phyloP scores from a whole-genome alignment of 140 eudicot species.

The Erigeron philadelphicus region DNA sequence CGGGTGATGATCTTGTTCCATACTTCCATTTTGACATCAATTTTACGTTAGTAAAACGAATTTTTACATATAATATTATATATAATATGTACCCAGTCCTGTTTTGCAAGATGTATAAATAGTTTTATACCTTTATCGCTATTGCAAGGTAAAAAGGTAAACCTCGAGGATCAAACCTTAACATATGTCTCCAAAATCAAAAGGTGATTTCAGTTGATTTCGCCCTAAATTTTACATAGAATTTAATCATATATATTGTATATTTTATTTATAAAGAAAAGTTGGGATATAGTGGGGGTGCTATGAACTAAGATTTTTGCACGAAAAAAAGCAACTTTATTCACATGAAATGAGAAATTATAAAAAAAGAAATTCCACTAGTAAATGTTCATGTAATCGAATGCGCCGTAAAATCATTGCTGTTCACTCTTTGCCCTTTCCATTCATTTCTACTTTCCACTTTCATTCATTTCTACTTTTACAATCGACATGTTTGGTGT shows the following conservation, averaged over 20 bases:
- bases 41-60: too few relatives aligned
- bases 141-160: too few relatives aligned
- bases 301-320: constrained; percentile 2
- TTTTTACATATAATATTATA: too few relatives aligned
- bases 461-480: constrained; percentile 18
- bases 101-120: too few relatives aligned
- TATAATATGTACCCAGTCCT: too few relatives aligned
- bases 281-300: constrained; percentile 12
- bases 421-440: constrained; percentile 13
- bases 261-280: constrained; percentile 8
- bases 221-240: background rate
- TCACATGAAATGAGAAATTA: constrained; percentile 29
- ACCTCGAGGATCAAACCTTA: too few relatives aligned
- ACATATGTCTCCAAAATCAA: too few relatives aligned
- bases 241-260: background rate
- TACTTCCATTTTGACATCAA: too few relatives aligned
- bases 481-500: background rate
- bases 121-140: too few relatives aligned
- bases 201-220: too few relatives aligned
- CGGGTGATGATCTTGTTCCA: too few relatives aligned
- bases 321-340: constrained; percentile 22
- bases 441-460: constrained; percentile 22
- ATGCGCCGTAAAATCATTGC: constrained; percentile 64
- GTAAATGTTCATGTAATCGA: constrained; percentile 36
- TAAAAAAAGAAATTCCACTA: constrained; percentile 1